Conservation (phyloP, 306 rosid species). For the Ziziphus jujuba region DNA sequence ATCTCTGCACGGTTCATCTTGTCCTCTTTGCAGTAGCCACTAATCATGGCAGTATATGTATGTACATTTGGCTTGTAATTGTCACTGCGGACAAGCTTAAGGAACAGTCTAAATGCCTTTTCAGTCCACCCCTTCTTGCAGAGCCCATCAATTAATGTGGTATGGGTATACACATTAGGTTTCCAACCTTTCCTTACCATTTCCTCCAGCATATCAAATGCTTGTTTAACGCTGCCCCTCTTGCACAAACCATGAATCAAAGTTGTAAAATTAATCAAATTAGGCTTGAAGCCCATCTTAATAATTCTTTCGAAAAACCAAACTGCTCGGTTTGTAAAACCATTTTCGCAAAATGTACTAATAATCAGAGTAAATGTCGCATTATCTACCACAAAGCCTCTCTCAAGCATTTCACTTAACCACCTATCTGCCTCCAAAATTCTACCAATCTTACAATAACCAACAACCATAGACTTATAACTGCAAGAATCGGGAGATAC, state of each 20-base stretch:
- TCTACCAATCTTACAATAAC: slow-evolving; percentile 50
- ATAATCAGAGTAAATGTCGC: slow-evolving; percentile 57
- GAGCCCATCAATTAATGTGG: slow-evolving; percentile 70
- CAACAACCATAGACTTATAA: slow-evolving; percentile 67
- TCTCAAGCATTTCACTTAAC: slow-evolving; percentile 66
- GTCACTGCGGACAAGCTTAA: slow-evolving; percentile 89
- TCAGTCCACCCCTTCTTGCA: slow-evolving; percentile 99
- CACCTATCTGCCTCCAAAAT: slow-evolving; percentile 77
- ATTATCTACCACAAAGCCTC: slow-evolving; percentile 67
- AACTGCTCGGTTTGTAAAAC: slow-evolving; percentile 50
- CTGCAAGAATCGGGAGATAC: slow-evolving; percentile 61
- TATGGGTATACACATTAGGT: slow-evolving; percentile 87
- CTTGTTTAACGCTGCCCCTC: slow-evolving; percentile 87
- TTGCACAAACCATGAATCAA: slow-evolving; percentile 83
- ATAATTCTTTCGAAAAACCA: slow-evolving; percentile 64
- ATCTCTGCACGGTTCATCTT: slow-evolving; percentile 83
- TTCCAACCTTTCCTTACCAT: slow-evolving; percentile 91
- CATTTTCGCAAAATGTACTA: slow-evolving; percentile 52
- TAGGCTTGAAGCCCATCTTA: slow-evolving; percentile 69
- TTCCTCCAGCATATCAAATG: slow-evolving; percentile 97
- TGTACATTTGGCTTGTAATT: slow-evolving; percentile 73
- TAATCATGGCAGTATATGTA: slow-evolving; percentile 87
- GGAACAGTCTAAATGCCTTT: slow-evolving; percentile 83
- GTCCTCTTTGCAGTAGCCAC: slow-evolving; percentile 72
- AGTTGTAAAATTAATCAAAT: slow-evolving; percentile 69